These are phyloP conservation scores for Mortierella polycephala DNA, from an alignment of 371 early-diverging fungal species.

Conservation along the genomic window DNA sequence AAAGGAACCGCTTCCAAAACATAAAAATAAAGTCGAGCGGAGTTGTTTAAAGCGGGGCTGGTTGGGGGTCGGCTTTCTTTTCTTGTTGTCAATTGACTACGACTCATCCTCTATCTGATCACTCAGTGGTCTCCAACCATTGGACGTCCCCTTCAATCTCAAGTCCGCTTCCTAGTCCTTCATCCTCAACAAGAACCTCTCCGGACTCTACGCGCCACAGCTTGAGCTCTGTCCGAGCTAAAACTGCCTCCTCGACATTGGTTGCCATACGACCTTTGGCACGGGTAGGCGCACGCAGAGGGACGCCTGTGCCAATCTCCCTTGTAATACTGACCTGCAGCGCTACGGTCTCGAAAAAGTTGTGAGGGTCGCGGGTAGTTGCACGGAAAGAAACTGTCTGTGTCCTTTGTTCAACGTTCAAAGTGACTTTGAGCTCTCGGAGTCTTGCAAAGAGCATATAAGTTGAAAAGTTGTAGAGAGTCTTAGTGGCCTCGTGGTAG, in stretches of 20 bases:
- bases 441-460: slow-evolving; percentile 19
- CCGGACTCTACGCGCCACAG: slow-evolving; percentile 32
- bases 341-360: not conserved
- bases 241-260: slow-evolving; percentile 37
- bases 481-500: slow-evolving; percentile 34
- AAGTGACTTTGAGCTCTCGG: slow-evolving; percentile 2
- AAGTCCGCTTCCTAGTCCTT: slow-evolving; percentile 31
- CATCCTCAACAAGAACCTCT: slow-evolving; percentile 37
- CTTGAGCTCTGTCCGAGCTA: slow-evolving; percentile 21
- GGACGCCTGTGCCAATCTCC: slow-evolving; percentile 30
- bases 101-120: too few relatives aligned
- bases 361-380: slow-evolving; percentile 12
- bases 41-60: slow-evolving; percentile 1
- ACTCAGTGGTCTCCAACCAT: slow-evolving; percentile 19
- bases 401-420: slow-evolving; percentile 7
- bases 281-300: slow-evolving; percentile 43
- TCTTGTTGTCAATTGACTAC: too few relatives aligned
- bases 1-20: not conserved
- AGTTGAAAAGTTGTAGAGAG: slow-evolving; percentile 43
- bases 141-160: slow-evolving; percentile 46
- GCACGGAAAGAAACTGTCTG: slow-evolving; percentile 24
- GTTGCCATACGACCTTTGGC: slow-evolving; percentile 27
- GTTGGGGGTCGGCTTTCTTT: not conserved
- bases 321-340: slow-evolving; percentile 31
- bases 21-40: not conserved